A percentile compares a stretch with the other conserved stretches of the same genome.
phyloP scores from a whole-genome alignment of 352 stramenopile species.

The Thraustochytrium sp. region DNA sequence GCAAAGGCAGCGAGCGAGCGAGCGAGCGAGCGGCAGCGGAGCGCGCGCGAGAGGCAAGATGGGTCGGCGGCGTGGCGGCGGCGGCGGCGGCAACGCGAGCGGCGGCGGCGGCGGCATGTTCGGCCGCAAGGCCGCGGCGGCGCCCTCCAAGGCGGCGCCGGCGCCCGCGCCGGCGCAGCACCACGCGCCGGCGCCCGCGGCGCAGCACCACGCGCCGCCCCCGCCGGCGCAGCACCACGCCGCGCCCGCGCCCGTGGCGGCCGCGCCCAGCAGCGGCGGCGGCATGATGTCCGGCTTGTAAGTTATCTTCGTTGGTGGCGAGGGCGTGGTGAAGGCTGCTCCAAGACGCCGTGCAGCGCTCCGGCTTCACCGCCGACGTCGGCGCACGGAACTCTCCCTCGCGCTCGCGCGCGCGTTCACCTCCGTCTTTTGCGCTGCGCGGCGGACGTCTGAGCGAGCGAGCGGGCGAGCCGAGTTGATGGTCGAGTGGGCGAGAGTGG shows the following conservation, averaged over 20 bases:
- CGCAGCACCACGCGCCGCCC: not conserved
- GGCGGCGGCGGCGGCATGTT: conserved; percentile 10
- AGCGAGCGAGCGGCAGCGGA: not conserved
- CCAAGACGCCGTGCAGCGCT: not conserved
- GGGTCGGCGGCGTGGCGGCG: not conserved
- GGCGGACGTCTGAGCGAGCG: not conserved
- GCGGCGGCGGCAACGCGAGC: not conserved
- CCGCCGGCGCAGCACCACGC: not conserved
- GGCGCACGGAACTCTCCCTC: not conserved
- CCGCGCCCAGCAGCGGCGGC: not conserved
- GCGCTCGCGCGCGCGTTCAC: not conserved
- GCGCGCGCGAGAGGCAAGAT: not conserved
- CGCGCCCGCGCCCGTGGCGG: not conserved
- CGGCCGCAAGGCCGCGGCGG: not conserved
- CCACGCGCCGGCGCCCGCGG: not conserved
- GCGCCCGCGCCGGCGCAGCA: not conserved
- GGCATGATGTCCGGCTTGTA: not conserved
- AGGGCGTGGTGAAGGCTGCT: not conserved
- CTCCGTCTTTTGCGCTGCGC: not conserved
- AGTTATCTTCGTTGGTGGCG: not conserved
- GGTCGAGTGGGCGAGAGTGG: not conserved
- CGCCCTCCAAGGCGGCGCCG: not conserved
- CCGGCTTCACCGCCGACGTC: not conserved
- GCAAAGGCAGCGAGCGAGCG: not conserved
- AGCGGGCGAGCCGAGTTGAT: not conserved